A percentile compares a stretch with the other conserved stretches of the same genome.
Conservation (phyloP, 2,329 filamentous ascomycete species). For the Calonectria crousiana region DNA sequence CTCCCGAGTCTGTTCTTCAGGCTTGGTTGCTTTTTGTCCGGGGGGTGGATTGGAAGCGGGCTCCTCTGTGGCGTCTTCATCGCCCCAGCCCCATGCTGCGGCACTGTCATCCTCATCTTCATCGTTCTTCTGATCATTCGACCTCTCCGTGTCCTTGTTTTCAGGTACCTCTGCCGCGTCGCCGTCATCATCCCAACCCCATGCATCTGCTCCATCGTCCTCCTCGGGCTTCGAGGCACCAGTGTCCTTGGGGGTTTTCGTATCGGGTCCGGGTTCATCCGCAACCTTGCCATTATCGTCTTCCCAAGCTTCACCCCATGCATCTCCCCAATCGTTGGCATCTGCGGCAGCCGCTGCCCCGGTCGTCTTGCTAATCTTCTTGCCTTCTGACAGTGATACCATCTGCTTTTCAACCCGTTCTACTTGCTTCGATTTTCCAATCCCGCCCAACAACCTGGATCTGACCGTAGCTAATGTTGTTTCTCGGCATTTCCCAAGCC, state of each 20-base stretch:
- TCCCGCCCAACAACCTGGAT: slow-evolving; percentile 73
- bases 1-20: slow-evolving; percentile 64
- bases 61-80: slow-evolving; percentile 63
- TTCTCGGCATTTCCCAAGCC: slow-evolving; percentile 88
- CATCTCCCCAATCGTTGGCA: slow-evolving; percentile 76
- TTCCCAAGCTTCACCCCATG: slow-evolving; percentile 87
- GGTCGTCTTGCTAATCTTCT: slow-evolving; percentile 68
- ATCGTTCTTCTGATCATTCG: slow-evolving; percentile 39
- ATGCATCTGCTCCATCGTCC: slow-evolving; percentile 73
- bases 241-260: slow-evolving; percentile 30
- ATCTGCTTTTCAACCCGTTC: slow-evolving; percentile 89
- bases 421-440: slow-evolving; percentile 76
- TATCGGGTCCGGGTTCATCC: slow-evolving; percentile 35
- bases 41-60: slow-evolving; percentile 32
- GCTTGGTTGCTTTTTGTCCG: slow-evolving; percentile 30
- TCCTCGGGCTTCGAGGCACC: slow-evolving; percentile 40
- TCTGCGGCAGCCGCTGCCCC: slow-evolving; percentile 58
- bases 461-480: slow-evolving; percentile 82
- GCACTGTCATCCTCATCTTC: slow-evolving; percentile 62
- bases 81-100: slow-evolving; percentile 91
- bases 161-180: slow-evolving; percentile 42
- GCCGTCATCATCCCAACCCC: slow-evolving; percentile 84
- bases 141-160: slow-evolving; percentile 19
- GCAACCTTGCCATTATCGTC: slow-evolving; percentile 68
- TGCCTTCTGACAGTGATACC: slow-evolving; percentile 75